Percentiles rank a stretch among this genome's conserved stretches.
These are phyloP conservation scores for Penicillium janthinellum DNA, from an alignment of 2,329 filamentous ascomycete genomes.

Conservation along the genomic window DNA sequence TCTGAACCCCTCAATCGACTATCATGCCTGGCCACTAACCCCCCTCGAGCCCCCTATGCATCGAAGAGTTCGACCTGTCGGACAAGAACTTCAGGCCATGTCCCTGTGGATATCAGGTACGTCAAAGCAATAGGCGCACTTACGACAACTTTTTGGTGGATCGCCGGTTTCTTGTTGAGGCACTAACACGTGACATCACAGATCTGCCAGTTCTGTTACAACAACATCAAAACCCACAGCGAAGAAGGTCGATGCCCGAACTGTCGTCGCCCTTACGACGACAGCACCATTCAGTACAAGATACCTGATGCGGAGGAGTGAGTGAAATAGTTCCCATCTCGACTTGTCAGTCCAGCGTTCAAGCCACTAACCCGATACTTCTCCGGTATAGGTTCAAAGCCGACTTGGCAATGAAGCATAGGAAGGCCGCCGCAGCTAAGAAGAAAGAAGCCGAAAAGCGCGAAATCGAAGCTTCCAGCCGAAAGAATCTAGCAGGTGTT, in stretches of 20 bases:
- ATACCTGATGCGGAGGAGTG: conserved; percentile 94
- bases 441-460: conserved; percentile 96
- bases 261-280: conserved; percentile 91
- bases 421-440: conserved; percentile 84
- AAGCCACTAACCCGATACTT: conserved; percentile 22
- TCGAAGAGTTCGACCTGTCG: conserved; percentile 97
- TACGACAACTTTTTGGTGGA: not conserved
- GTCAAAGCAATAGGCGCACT: conserved; percentile 24
- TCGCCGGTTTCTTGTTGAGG: no score
- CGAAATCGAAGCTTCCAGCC: conserved; percentile 91
- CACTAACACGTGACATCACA: conserved; percentile 42
- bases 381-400: conserved; percentile 49
- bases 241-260: conserved; percentile 94
- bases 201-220: conserved; percentile 99
- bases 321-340: conserved; percentile 39
- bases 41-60: conserved; percentile 79
- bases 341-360: conserved; percentile 7
- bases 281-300: conserved; percentile 96
- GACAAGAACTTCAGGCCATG: conserved; percentile 97
- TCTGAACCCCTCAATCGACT: not conserved
- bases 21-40: conserved; percentile 25
- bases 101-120: conserved; percentile 96
- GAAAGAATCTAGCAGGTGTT: conserved; percentile 93
- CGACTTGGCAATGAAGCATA: conserved; percentile 67
- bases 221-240: conserved; percentile 97